Evolutionary conservation across 805 yeast genomes (phyloP).

Genomic region (Kodamaea kakaduensis): DNA sequence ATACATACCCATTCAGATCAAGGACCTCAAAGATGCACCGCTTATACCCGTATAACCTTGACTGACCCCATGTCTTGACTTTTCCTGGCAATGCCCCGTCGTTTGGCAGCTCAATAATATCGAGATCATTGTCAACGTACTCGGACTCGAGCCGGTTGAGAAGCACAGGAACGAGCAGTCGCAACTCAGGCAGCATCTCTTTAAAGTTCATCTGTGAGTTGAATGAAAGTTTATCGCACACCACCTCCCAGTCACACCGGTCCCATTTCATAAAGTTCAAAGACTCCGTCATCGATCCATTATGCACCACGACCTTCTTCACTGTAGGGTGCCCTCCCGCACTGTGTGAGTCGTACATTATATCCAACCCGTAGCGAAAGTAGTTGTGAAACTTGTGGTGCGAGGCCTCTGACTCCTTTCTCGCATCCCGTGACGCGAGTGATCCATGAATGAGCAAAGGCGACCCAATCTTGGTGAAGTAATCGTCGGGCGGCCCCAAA

Average conservation of each 20-base stretch:
- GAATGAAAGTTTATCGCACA: slow-evolving; percentile 13
- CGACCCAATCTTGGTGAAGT: slow-evolving; percentile 43
- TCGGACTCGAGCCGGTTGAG: slow-evolving; percentile 40
- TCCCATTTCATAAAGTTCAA: slow-evolving; percentile 53
- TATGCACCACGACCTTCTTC: slow-evolving; percentile 47
- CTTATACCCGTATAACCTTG: slow-evolving; percentile 36
- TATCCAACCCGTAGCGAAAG: slow-evolving; percentile 51
- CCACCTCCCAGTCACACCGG: slow-evolving; percentile 43
- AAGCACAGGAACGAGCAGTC: slow-evolving; percentile 29
- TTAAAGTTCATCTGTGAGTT: slow-evolving; percentile 29
- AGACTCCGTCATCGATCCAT: slow-evolving; percentile 48
- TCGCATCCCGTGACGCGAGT: slow-evolving; percentile 9
- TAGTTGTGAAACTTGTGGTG: slow-evolving; percentile 51
- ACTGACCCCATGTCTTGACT: slow-evolving; percentile 40
- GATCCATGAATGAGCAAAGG: slow-evolving; percentile 36
- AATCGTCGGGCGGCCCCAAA: slow-evolving; percentile 58
- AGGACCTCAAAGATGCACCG: slow-evolving; percentile 43
- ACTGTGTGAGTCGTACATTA: slow-evolving; percentile 42
- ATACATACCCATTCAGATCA: slow-evolving; percentile 32
- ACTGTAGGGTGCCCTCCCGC: slow-evolving; percentile 20
- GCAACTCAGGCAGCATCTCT: slow-evolving; percentile 22
- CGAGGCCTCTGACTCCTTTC: slow-evolving; percentile 9
- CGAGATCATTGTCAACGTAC: slow-evolving; percentile 34
- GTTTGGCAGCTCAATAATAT: slow-evolving; percentile 21
- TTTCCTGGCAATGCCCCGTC: slow-evolving; percentile 12